A percentile compares a stretch with the other conserved stretches of the same genome.
phyloP scores from a whole-genome alignment of 73 alveolate genomes.

The Paramecium sonneborni region DNA sequence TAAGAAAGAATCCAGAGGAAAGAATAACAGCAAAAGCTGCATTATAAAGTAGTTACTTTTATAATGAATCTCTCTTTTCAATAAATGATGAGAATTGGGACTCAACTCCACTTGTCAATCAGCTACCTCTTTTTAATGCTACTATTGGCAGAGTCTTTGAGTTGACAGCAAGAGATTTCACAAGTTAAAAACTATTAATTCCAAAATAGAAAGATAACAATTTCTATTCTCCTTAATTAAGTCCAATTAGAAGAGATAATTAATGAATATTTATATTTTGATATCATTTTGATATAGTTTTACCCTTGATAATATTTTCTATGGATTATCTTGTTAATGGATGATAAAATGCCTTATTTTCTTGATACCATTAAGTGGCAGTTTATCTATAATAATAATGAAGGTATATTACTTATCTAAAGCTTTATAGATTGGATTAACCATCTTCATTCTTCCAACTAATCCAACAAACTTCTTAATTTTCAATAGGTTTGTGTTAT shows the following conservation, averaged over 20 bases:
- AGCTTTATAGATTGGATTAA: slow-evolving; percentile 67
- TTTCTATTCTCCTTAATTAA: background rate
- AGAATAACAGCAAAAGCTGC: background rate
- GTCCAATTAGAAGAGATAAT: background rate
- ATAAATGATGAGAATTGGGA: background rate
- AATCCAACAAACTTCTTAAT: slow-evolving; percentile 60
- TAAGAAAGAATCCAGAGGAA: background rate
- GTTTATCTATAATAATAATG: background rate
- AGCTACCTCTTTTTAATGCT: background rate
- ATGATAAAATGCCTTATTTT: slow-evolving; percentile 66
- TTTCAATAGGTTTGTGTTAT: background rate
- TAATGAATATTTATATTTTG: background rate
- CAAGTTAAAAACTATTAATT: background rate
- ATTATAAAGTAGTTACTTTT: slow-evolving; percentile 17
- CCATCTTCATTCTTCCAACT: slow-evolving; percentile 69
- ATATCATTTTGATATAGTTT: background rate
- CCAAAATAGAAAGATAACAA: background rate
- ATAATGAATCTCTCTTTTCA: background rate
- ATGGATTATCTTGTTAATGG: slow-evolving; percentile 64
- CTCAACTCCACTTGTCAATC: background rate
- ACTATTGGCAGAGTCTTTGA: background rate
- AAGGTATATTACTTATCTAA: background rate
- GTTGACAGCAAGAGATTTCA: background rate
- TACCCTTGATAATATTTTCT: background rate
- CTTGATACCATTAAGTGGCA: slow-evolving; percentile 61